phyloP scores from a whole-genome alignment of 2,329 filamentous ascomycete species.

The Fusarium tuaranense region DNA sequence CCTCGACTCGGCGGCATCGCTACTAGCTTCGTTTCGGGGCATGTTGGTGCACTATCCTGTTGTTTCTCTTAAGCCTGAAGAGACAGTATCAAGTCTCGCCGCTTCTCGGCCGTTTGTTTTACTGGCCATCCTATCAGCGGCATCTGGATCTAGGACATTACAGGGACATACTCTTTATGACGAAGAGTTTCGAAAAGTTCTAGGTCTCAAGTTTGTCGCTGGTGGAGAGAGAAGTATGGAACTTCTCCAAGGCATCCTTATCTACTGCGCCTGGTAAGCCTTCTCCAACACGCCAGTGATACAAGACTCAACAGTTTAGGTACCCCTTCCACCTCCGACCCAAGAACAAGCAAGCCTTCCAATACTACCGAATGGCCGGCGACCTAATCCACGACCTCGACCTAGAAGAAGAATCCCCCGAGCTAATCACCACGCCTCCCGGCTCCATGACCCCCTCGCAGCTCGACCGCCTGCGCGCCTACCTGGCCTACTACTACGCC shows the following conservation, averaged over 20 bases:
- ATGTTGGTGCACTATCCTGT: constrained; percentile 60
- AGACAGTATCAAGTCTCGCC: constrained; percentile 58
- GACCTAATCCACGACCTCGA: constrained; percentile 64
- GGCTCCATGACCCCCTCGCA: constrained; percentile 36
- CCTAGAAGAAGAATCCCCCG: constrained; percentile 54
- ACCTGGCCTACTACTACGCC: constrained; percentile 59
- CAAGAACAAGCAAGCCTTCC: constrained; percentile 60
- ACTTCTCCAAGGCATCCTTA: constrained; percentile 66
- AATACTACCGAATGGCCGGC: constrained; percentile 64
- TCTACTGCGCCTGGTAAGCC: constrained; percentile 68
- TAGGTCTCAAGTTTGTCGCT: constrained; percentile 68
- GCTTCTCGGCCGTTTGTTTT: constrained; percentile 63
- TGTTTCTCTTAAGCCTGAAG: constrained; percentile 54
- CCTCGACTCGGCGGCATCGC: constrained; percentile 61
- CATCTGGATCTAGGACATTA: constrained; percentile 60
- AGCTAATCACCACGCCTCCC: neutral
- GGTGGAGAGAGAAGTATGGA: constrained; percentile 68
- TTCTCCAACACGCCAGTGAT: no score
- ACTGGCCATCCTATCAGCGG: constrained; percentile 64
- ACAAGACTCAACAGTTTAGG: constrained; percentile 48
- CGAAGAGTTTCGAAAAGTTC: constrained; percentile 67
- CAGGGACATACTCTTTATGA: constrained; percentile 67
- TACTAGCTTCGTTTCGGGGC: constrained; percentile 57
- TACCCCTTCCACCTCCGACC: constrained; percentile 67
- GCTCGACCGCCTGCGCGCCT: constrained; percentile 59